Evolutionary conservation across 2,329 filamentous ascomycete genomes (phyloP), one percentile per base, ranked within the genome.

Genomic region (Trichoderma asperellum): DNA sequence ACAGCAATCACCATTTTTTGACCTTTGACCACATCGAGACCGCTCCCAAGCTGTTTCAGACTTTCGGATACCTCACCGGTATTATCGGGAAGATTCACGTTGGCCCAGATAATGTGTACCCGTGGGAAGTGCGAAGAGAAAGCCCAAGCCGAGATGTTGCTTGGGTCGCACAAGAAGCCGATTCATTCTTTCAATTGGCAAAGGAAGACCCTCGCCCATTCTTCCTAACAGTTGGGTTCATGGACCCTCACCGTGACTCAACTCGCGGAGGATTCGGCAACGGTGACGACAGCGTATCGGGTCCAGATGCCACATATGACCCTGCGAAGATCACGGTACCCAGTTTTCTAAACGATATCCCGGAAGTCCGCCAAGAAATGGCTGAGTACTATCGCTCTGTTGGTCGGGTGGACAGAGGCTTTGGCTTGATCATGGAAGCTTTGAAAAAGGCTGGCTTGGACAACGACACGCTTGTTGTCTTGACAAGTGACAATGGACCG

Each of bases 41-140:
- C 24, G 62, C 62, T 56, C 62, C 62, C 5, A 65, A 65, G 21
- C 62, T 65, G 14, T 65, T 65, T 21, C 52, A 27, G 7, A 35
- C 37, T 11, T 24, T 56, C 21, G 62, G 62, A 11, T 65, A 65
- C 21, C 24, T 21, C 10, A 65, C 62, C 2, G 62, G 62, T 6
- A 65, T 65, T 34, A 56, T 65, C 24, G 62, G 62, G 4, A 65
- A 65, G 29, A 65, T 65, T 21, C 62, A 65, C 8, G 62, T 65
- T 8, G 62, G 62, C 0, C 62, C 62, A n/a, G 37, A 65, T n/a
- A 53, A 37, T 56, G 62, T 56, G 11, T 65, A 65, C 21, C 62
- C 62, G 12, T 65, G 62, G 62, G 62, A 65, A 21, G 62, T 65
- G 11, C 49, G 52, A 16, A 56, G 35, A 34, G 62, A 65, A 43